A percentile compares a stretch with the other conserved stretches of the same genome.
These are phyloP conservation scores for Apocynum venetum DNA, from an alignment of 257 asterid genomes.

Conservation along the genomic window DNA sequence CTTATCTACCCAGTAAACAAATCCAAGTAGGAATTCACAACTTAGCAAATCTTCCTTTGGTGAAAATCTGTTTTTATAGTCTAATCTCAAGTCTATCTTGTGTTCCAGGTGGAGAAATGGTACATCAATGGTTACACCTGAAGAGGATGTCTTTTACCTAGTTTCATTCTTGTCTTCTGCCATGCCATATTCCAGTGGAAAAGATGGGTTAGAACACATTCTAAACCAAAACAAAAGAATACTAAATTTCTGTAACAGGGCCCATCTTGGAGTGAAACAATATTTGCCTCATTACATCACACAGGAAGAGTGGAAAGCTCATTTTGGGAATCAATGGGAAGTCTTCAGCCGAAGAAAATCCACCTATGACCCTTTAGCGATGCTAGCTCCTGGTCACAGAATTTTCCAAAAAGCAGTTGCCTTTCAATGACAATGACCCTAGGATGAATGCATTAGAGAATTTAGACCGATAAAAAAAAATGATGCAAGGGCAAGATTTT, in stretches of 20 bases:
- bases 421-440: constrained; percentile 29
- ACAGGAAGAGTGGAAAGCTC: constrained; percentile 79
- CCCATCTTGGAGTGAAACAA: constrained; percentile 65
- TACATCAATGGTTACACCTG: constrained; percentile 77
- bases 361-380: constrained; percentile 75
- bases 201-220: constrained; percentile 56
- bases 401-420: constrained; percentile 54
- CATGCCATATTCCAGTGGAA: constrained; percentile 61
- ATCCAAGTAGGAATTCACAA: constrained; percentile 49
- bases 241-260: constrained; percentile 39
- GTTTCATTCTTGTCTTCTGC: constrained; percentile 78
- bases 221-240: constrained; percentile 55
- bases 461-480: neutral
- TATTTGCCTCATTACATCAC: constrained; percentile 74
- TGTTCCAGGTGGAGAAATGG: constrained; percentile 66
- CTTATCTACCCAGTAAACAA: constrained; percentile 84
- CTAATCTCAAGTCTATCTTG: constrained; percentile 17
- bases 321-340: constrained; percentile 79
- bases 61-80: neutral
- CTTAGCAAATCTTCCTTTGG: neutral
- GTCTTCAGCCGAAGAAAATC: constrained; percentile 56
- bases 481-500: neutral
- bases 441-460: constrained; percentile 7
- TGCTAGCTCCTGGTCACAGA: constrained; percentile 89
- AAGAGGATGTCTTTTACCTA: constrained; percentile 71